These are phyloP conservation scores for Lachnellula arida DNA, from an alignment of 2,329 filamentous ascomycete genomes.

Conservation along the genomic window DNA sequence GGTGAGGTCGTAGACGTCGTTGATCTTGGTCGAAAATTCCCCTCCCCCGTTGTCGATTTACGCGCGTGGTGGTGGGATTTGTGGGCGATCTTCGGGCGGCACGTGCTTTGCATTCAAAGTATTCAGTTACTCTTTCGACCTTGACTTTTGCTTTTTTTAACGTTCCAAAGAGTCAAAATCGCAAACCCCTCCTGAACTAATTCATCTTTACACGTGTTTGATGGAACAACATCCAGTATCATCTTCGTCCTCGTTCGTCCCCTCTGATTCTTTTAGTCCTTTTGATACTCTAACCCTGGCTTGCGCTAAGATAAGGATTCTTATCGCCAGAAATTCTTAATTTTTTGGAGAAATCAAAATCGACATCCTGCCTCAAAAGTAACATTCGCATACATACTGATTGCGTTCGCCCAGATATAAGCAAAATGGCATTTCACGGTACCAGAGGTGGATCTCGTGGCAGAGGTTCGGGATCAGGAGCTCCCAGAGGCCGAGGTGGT, in stretches of 20 bases:
- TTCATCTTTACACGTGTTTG: no score
- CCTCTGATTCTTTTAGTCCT: not conserved
- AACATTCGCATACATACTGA: not conserved
- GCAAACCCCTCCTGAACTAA: no score
- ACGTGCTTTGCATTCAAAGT: not conserved
- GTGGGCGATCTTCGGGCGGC: not conserved
- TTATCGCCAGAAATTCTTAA: not conserved
- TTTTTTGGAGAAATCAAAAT: not conserved
- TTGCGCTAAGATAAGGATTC: constrained; percentile 47
- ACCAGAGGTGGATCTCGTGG: constrained; percentile 22
- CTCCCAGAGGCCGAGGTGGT: constrained; percentile 27
- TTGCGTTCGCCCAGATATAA: not conserved
- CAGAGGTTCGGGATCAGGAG: constrained; percentile 15
- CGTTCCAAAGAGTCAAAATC: no score
- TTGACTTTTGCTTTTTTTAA: no score
- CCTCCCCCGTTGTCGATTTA: constrained; percentile 4
- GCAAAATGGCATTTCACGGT: constrained; percentile 24
- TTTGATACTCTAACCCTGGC: not conserved
- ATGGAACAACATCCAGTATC: not conserved
- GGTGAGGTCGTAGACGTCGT: constrained; percentile 9
- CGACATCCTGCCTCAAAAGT: not conserved
- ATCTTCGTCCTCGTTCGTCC: not conserved
- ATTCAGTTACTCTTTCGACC: no score
- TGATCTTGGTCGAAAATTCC: constrained; percentile 14
- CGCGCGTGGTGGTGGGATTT: constrained; percentile 1